These are phyloP conservation scores for Fusarium sp. DNA, from an alignment of 2,329 filamentous ascomycete genomes.

Conservation along the genomic window DNA sequence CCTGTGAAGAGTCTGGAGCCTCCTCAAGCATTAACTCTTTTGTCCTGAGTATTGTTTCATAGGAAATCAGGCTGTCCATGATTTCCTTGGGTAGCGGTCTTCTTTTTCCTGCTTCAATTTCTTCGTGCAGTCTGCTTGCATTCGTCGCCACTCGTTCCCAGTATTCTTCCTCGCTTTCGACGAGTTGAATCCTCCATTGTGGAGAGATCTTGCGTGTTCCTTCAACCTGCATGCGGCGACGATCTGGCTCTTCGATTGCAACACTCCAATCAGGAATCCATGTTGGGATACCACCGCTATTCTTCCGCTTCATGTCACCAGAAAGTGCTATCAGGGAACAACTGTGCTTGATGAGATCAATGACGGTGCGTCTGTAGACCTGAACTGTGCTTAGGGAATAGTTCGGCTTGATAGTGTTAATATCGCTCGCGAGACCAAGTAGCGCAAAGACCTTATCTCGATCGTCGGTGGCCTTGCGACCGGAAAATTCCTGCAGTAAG, in stretches of 20 bases:
- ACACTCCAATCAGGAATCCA: not conserved
- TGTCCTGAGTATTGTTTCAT: not conserved
- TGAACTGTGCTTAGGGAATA: not conserved
- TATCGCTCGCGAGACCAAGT: not conserved
- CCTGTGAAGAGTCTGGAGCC: too few relatives aligned
- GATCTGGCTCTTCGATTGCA: not conserved
- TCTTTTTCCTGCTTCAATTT: not conserved
- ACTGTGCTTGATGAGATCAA: accelerated
- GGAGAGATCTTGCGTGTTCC: accelerated
- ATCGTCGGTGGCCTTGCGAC: not conserved
- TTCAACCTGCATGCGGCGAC: not conserved
- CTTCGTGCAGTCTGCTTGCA: accelerated
- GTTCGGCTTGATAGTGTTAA: accelerated
- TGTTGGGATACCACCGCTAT: accelerated
- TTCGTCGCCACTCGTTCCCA: not conserved
- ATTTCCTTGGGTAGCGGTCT: not conserved
- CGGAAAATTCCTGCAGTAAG: not conserved
- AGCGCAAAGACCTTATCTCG: not conserved
- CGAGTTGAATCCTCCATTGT: accelerated
- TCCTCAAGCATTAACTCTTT: accelerated
- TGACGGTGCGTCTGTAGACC: not conserved
- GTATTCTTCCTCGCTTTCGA: not conserved
- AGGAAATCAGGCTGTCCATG: accelerated
- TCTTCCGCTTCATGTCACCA: not conserved
- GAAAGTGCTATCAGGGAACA: not conserved